Percentiles rank a stretch among this genome's conserved stretches.
Evolutionary conservation across 179 eudicot genomes (phyloP).

Genomic region (Pouteria campechiana): DNA sequence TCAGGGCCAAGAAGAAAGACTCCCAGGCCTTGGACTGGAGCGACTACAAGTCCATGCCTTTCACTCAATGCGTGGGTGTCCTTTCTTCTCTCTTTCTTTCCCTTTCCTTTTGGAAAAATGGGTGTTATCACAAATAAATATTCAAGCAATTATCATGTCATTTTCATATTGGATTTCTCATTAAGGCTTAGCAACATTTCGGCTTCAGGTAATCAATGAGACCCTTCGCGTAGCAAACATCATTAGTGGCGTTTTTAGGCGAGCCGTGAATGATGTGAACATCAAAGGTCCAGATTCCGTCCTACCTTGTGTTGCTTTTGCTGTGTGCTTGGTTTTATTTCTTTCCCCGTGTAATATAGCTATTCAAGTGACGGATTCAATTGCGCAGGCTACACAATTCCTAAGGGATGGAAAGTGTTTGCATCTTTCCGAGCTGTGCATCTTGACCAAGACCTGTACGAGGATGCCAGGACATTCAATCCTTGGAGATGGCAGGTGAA

Average conservation of each 20-base stretch:
- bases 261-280: conserved; percentile 60
- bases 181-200: background rate
- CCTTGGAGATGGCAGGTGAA: conserved; percentile 99
- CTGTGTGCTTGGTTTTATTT: background rate
- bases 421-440: conserved; percentile 88
- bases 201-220: conserved; percentile 72
- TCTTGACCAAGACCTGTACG: conserved; percentile 54
- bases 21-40: conserved; percentile 57
- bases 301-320: conserved; percentile 1
- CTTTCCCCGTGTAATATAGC: background rate
- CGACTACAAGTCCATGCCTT: conserved; percentile 89
- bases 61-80: conserved; percentile 88
- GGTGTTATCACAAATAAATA: background rate
- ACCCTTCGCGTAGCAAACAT: conserved; percentile 78
- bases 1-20: conserved; percentile 48
- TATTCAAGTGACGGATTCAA: no score
- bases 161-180: background rate
- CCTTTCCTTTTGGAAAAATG: no score
- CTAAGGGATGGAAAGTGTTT: conserved; percentile 91
- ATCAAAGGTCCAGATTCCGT: conserved; percentile 33
- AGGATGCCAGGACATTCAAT: conserved; percentile 82
- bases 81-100: background rate
- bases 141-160: background rate
- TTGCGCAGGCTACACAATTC: conserved; percentile 68
- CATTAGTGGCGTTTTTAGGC: conserved; percentile 84